These are phyloP conservation scores for Sporothrix globosa DNA, from an alignment of 2,329 filamentous ascomycete species.

Conservation along the genomic window DNA sequence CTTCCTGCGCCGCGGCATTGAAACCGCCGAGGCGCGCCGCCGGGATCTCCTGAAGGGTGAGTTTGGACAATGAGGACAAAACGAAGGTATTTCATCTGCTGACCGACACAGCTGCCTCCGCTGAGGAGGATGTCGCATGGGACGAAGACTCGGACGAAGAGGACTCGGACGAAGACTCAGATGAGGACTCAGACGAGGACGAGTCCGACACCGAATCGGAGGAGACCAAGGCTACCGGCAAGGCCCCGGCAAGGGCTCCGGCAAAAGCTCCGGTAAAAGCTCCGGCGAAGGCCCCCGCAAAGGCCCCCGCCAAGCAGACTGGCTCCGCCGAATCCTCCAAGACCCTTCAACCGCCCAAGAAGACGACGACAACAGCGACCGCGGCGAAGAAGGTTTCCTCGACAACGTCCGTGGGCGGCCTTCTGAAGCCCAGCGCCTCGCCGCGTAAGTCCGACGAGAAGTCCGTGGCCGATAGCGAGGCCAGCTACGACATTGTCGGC, in stretches of 20 bases:
- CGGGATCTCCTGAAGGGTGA: slow-evolving; percentile 88
- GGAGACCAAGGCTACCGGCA: slow-evolving; percentile 39
- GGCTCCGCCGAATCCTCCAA: slow-evolving; percentile 61
- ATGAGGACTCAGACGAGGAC: slow-evolving; percentile 54
- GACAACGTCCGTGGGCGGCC: slow-evolving; percentile 40
- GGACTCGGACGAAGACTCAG: slow-evolving; percentile 40
- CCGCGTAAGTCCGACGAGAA: slow-evolving; percentile 81
- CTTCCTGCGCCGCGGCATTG: slow-evolving; percentile 88
- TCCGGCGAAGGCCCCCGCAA: slow-evolving; percentile 10
- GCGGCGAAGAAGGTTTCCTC: slow-evolving; percentile 27
- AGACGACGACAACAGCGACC: slow-evolving; percentile 41
- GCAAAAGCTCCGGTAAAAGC: background rate
- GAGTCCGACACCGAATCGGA: slow-evolving; percentile 30
- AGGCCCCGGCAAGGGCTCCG: slow-evolving; percentile 34
- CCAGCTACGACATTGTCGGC: slow-evolving; percentile 91
- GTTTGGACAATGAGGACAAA: background rate
- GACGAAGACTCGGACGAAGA: slow-evolving; percentile 55
- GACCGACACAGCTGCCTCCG: slow-evolving; percentile 62
- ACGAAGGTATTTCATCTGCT: slow-evolving; percentile 35
- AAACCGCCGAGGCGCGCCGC: slow-evolving; percentile 86
- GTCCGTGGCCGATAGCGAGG: slow-evolving; percentile 89
- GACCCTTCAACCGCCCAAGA: slow-evolving; percentile 59
- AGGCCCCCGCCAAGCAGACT: slow-evolving; percentile 43
- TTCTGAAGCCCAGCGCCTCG: slow-evolving; percentile 63
- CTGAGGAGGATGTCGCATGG: slow-evolving; percentile 72